Evolutionary conservation across 371 early-diverging fungal genomes (phyloP).

Genomic region (Apophysomyces variabilis): DNA sequence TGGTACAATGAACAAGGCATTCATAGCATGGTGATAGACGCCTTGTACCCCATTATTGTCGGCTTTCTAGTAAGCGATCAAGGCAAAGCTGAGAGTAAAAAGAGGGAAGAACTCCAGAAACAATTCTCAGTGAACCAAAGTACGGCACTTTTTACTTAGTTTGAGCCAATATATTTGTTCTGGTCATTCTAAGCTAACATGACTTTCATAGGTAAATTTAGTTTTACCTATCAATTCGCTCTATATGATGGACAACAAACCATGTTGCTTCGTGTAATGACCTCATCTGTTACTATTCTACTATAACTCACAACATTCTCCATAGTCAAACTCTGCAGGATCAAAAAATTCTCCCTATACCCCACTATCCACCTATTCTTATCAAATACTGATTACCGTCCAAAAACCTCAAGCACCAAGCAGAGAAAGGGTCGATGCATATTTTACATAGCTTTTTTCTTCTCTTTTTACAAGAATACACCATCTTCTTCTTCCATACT

Average conservation of each 20-base stretch:
- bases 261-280: constrained; percentile 16
- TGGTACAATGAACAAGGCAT: constrained; percentile 23
- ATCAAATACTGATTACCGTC: constrained; percentile 19
- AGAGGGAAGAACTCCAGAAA: constrained; percentile 15
- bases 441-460: constrained; percentile 15
- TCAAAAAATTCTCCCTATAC: constrained; percentile 3
- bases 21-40: constrained; percentile 13
- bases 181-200: background rate
- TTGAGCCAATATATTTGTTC: background rate
- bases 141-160: background rate
- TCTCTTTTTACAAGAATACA: constrained; percentile 23
- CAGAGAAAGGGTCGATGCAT: constrained; percentile 7
- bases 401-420: constrained; percentile 11
- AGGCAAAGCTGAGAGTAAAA: constrained; percentile 10
- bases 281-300: background rate
- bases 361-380: constrained; percentile 20
- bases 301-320: background rate
- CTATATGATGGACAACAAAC: constrained; percentile 20
- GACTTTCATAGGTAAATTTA: background rate
- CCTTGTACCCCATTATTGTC: constrained; percentile 22
- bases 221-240: constrained; percentile 17
- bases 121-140: constrained; percentile 11
- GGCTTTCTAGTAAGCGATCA: constrained; percentile 18
- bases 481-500: constrained; percentile 20
- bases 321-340: background rate